Evolutionary conservation across 2,329 filamentous ascomycete species (phyloP).

Genomic region (Fusarium marasasianum): DNA sequence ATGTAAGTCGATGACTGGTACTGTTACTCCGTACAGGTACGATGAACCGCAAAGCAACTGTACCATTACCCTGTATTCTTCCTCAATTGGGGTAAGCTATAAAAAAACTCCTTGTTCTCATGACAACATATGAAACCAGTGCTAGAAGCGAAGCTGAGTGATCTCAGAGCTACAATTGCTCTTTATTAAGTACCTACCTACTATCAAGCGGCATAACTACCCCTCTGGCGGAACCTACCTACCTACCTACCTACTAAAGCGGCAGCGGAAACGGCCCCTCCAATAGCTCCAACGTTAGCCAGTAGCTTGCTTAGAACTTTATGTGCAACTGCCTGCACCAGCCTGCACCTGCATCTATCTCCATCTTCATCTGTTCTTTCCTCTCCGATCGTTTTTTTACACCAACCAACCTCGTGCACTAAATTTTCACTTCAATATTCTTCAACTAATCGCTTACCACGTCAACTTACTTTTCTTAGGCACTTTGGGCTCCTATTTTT

Average conservation of each 20-base stretch:
- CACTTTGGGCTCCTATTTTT: neutral
- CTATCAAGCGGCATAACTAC: conserved; percentile 6
- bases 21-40: neutral
- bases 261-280: conserved; percentile 13
- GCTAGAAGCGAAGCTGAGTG: neutral
- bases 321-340: conserved; percentile 9
- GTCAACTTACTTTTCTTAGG: neutral
- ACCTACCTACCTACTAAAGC: neutral
- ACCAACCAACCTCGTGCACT: conserved; percentile 22
- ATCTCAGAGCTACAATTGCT: neutral
- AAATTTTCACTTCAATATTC: neutral
- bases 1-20: conserved; percentile 17
- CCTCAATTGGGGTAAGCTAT: neutral
- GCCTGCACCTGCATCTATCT: conserved; percentile 22
- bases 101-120: neutral
- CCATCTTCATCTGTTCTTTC: conserved; percentile 23
- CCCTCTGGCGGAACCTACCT: neutral
- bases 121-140: neutral
- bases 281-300: conserved; percentile 18
- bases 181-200: neutral
- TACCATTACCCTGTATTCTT: neutral
- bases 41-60: neutral
- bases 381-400: conserved; percentile 15
- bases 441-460: neutral
- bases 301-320: conserved; percentile 17